These are phyloP conservation scores for Chloranthus sessilifolius DNA, from an alignment of 164 flowering plant species.

Conservation along the genomic window DNA sequence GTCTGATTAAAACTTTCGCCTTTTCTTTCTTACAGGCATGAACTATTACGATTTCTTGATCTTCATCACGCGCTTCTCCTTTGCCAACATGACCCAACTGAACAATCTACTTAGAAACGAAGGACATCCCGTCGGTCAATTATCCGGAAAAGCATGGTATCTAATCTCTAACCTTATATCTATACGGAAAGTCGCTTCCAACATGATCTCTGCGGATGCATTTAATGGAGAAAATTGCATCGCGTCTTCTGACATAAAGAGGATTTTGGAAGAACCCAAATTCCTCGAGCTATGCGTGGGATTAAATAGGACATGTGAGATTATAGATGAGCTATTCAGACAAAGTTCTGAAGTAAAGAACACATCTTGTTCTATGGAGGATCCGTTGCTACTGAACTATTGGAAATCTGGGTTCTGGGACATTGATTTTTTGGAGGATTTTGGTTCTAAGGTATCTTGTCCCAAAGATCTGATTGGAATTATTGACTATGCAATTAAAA, in stretches of 20 bases:
- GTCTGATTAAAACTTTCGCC: neutral
- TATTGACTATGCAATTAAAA: conserved; percentile 27
- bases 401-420: conserved; percentile 16
- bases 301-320: conserved; percentile 34
- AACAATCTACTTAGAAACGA: conserved; percentile 13
- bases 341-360: conserved; percentile 5
- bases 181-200: conserved; percentile 32
- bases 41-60: conserved; percentile 68
- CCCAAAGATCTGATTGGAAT: conserved; percentile 48
- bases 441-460: conserved; percentile 20
- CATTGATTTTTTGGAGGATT: conserved; percentile 6
- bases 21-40: conserved; percentile 61
- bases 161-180: conserved; percentile 44
- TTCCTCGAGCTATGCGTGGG: conserved; percentile 40
- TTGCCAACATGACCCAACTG: conserved; percentile 54
- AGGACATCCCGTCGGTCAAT: conserved; percentile 6
- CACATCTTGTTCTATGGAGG: neutral
- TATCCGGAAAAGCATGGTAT: conserved; percentile 21
- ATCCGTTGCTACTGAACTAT: neutral
- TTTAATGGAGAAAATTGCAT: conserved; percentile 8
- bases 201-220: conserved; percentile 33
- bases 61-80: conserved; percentile 50
- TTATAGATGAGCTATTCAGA: conserved; percentile 21
- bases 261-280: conserved; percentile 31
- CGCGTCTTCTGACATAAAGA: conserved; percentile 27